Percentiles rank a stretch among this genome's conserved stretches.
Evolutionary conservation across 2,329 filamentous ascomycete genomes (phyloP).

Genomic region (Biscogniauxia marginata): DNA sequence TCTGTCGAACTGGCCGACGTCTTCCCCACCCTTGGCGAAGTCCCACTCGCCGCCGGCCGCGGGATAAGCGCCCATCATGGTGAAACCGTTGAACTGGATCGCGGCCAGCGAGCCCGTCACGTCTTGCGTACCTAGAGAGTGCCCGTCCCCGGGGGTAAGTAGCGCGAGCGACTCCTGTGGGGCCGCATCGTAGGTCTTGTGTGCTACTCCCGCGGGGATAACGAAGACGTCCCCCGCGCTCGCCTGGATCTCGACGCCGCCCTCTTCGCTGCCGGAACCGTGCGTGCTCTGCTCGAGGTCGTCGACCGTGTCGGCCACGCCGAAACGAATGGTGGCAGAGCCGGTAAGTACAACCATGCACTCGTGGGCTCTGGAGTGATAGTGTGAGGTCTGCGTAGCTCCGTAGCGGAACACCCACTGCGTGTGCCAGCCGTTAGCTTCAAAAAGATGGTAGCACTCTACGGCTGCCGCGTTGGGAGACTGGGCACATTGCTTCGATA

Average conservation of each 20-base stretch:
- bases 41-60: conserved; percentile 46
- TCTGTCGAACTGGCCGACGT: conserved; percentile 37
- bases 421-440: conserved; percentile 47
- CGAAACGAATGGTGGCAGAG: conserved; percentile 50
- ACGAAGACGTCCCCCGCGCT: conserved; percentile 57
- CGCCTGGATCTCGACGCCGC: conserved; percentile 48
- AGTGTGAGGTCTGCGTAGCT: conserved; percentile 53
- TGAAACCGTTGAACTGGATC: conserved; percentile 44
- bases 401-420: conserved; percentile 58
- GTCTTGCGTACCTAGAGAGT: conserved; percentile 34
- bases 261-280: conserved; percentile 41
- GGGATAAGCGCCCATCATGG: conserved; percentile 59
- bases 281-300: conserved; percentile 40
- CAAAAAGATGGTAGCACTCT: conserved; percentile 43
- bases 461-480: not conserved
- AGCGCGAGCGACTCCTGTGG: conserved; percentile 38
- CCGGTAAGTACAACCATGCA: conserved; percentile 55
- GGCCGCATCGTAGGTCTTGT: conserved; percentile 48
- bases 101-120: conserved; percentile 34
- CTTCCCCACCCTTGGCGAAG: conserved; percentile 45
- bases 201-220: conserved; percentile 53
- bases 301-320: conserved; percentile 46
- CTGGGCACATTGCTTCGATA: conserved; percentile 22
- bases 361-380: conserved; percentile 56
- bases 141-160: conserved; percentile 44